Base-by-base conservation (phyloP, 2,329 filamentous ascomycete species). In the Ophiobolus disseminans region DNA sequence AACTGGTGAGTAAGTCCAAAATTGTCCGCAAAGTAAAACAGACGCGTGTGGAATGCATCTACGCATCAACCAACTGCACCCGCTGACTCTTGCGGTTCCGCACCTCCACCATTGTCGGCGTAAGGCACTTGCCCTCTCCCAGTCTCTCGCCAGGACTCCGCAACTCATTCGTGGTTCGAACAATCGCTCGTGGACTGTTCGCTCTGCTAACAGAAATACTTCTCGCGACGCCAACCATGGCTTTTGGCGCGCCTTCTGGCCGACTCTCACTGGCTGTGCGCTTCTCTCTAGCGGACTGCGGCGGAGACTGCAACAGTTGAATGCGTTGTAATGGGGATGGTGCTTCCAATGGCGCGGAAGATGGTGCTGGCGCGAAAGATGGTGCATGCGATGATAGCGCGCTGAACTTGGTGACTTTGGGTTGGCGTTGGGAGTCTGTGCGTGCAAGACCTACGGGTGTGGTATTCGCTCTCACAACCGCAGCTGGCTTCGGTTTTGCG, bases 81-180 rank as follows among this genome's bases (percentile, higher is more conserved):
- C 65, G 55, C 35, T 72, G 69, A 47, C 68, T 72, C 58, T 63
- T 70, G 10, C 69, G 55, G 23, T 72, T 71, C 50, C 60, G 62
- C 26, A 73, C 58, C 37, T 73, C 68, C 5, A 73, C 70, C 51
- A 73, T 53, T 2, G 64, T 73, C 11, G 70, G 70, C 22, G 65
- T 72, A 4, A 73, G 60, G 20, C 49, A 49, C 5, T 62, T 58
- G 17, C 48, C 49, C 5, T 70, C 67, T 3, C 66, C 59, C 23
- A 71, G 28, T 10, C 61, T 53, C 37, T 66, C 66, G 7, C 53
- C 40, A 13, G 45, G 47, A 40, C 38, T 61, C 28, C 31, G 34
- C 13, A 48, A 4, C 31, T 55, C 45, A 9, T 53, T 57, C n/a
- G 25, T 47, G 16, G 40, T 53, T 14, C 54, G 54, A 21, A 63